Conservation (phyloP, 257 asterid species). For the Solanum sejunctum region DNA sequence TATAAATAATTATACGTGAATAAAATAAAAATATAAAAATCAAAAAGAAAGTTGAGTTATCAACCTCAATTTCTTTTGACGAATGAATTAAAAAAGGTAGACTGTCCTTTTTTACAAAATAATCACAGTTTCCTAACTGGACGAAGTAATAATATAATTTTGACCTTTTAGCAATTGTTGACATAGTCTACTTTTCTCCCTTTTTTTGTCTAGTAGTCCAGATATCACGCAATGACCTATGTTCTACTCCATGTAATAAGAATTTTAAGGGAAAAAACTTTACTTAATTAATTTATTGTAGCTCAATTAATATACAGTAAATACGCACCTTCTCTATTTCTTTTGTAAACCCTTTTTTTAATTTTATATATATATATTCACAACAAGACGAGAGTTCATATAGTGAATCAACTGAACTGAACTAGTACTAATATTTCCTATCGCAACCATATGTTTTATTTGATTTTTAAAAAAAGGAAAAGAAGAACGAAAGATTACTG, state of each 20-base stretch:
- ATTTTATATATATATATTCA: no score
- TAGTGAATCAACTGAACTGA: no score
- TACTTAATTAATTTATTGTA: background rate
- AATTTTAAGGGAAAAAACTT: background rate
- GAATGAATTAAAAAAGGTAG: no score
- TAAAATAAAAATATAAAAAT: no score
- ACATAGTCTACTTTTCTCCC: background rate
- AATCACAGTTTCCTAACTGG: background rate
- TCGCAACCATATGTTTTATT: background rate
- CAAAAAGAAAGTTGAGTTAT: no score
- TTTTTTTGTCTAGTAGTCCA: background rate
- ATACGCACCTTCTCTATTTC: background rate
- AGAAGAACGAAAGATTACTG: background rate
- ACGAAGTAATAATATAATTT: background rate
- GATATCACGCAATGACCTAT: background rate
- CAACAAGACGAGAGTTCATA: no score
- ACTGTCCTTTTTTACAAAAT: no score
- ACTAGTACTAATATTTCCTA: no score
- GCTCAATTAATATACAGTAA: background rate
- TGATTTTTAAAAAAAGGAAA: background rate
- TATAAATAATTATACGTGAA: no score
- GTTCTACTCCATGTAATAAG: background rate
- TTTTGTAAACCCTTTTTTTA: no score
- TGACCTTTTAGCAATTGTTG: background rate
- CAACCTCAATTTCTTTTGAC: no score